phyloP scores from a whole-genome alignment of 352 stramenopile species.

The Globisporangium rhizosaccharum region DNA sequence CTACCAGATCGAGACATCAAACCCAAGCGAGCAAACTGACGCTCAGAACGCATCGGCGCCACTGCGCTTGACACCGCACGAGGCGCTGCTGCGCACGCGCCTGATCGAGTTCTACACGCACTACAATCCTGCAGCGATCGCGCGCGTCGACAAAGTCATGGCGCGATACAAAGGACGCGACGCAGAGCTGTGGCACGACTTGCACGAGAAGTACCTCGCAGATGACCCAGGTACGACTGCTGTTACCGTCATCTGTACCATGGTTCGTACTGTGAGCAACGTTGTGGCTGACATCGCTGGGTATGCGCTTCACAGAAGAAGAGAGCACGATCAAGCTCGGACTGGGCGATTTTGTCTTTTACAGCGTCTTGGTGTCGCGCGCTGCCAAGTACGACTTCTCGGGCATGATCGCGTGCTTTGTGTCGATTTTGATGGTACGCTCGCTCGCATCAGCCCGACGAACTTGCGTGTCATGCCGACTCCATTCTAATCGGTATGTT shows the following conservation, averaged over 20 bases:
- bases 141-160: slow-evolving; percentile 67
- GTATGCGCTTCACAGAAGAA: slow-evolving; percentile 25
- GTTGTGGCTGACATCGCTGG: neutral
- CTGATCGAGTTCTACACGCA: slow-evolving; percentile 65
- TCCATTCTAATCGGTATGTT: neutral
- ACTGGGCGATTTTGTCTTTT: slow-evolving; percentile 99
- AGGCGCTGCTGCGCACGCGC: slow-evolving; percentile 29
- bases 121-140: slow-evolving; percentile 58
- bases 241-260: neutral
- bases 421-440: slow-evolving; percentile 90
- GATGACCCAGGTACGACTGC: slow-evolving; percentile 40
- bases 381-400: slow-evolving; percentile 95
- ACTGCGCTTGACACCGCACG: slow-evolving; percentile 56
- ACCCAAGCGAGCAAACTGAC: neutral
- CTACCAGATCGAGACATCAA: slow-evolving; percentile 43
- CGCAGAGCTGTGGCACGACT: slow-evolving; percentile 68
- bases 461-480: neutral
- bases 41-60: neutral
- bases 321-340: slow-evolving; percentile 91
- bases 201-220: slow-evolving; percentile 68
- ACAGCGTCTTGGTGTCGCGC: slow-evolving; percentile 96
- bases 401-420: slow-evolving; percentile 91
- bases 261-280: neutral
- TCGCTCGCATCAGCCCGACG: neutral
- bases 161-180: slow-evolving; percentile 71